Conservation (phyloP, 441 rosid species). For the Raphanus hybrid region DNA sequence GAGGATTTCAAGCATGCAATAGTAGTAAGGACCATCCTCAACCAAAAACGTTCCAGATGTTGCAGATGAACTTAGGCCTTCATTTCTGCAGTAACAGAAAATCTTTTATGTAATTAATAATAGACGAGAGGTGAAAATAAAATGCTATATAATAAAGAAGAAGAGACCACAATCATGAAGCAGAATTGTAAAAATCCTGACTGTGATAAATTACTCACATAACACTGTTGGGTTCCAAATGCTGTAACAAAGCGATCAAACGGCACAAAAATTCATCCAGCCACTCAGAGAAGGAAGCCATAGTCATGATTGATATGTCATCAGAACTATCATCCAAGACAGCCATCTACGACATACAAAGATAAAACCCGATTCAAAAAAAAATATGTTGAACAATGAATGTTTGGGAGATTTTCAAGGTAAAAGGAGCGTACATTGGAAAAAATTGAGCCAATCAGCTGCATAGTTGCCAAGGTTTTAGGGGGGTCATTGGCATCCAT, state of each 20-base stretch:
- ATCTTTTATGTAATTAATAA: constrained; percentile 12
- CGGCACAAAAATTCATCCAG: constrained; percentile 97
- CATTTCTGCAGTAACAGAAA: constrained; percentile 65
- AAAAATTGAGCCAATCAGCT: constrained; percentile 97
- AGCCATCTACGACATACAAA: constrained; percentile 68
- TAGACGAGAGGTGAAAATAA: constrained; percentile 17
- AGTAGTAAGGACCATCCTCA: constrained; percentile 98
- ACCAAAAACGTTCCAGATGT: constrained; percentile 98
- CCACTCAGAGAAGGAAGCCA: constrained; percentile 94
- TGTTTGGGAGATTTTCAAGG: constrained; percentile 28
- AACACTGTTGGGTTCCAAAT: constrained; percentile 93
- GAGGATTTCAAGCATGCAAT: constrained; percentile 98
- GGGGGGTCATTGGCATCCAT: constrained; percentile 99
- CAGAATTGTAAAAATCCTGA: background rate
- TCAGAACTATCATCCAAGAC: constrained; percentile 75
- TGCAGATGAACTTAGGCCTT: constrained; percentile 92
- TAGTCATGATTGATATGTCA: constrained; percentile 73
- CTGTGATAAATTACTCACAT: constrained; percentile 63
- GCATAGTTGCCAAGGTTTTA: constrained; percentile 98
- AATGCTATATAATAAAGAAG: constrained; percentile 15
- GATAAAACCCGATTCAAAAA: constrained; percentile 18
- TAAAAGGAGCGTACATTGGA: constrained; percentile 80
- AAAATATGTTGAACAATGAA: constrained; percentile 21
- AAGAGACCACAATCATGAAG: constrained; percentile 29
- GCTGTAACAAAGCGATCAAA: constrained; percentile 85